Conservation (phyloP, 176 grass and related monocot genomes). For the Musa beccarii region DNA sequence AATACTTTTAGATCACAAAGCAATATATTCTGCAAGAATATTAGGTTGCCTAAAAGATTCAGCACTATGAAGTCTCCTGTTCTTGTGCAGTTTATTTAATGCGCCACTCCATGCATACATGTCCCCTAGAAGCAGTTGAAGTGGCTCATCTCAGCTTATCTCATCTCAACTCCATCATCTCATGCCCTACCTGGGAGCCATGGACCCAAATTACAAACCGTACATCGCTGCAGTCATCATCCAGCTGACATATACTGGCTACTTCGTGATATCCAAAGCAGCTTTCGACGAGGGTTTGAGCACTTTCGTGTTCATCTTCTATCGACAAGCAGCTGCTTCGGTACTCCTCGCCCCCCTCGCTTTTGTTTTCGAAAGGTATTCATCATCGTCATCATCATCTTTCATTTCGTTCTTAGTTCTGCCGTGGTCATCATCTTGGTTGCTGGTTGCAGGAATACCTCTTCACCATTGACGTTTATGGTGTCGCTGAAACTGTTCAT, state of each 20-base stretch:
- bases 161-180: no score
- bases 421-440: no score
- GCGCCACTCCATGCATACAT: no score
- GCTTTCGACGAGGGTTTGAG: constrained; percentile 48
- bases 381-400: no score
- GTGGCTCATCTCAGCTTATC: no score
- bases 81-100: no score
- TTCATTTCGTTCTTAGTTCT: background rate
- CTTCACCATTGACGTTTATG: background rate
- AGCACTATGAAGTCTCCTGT: no score
- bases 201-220: constrained; percentile 29
- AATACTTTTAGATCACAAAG: no score
- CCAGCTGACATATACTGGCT: constrained; percentile 54
- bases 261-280: constrained; percentile 58
- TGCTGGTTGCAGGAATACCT: background rate
- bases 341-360: constrained; percentile 42
- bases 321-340: constrained; percentile 54
- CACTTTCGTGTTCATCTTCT: constrained; percentile 73
- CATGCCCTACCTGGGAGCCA: background rate
- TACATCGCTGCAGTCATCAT: constrained; percentile 49
- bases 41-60: constrained; percentile 32
- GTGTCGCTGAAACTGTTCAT: background rate
- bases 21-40: constrained; percentile 15
- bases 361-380: constrained; percentile 27
- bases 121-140: no score